Evolutionary conservation across 257 asterid species (phyloP).

Genomic region (Paraleonurus japonicus): DNA sequence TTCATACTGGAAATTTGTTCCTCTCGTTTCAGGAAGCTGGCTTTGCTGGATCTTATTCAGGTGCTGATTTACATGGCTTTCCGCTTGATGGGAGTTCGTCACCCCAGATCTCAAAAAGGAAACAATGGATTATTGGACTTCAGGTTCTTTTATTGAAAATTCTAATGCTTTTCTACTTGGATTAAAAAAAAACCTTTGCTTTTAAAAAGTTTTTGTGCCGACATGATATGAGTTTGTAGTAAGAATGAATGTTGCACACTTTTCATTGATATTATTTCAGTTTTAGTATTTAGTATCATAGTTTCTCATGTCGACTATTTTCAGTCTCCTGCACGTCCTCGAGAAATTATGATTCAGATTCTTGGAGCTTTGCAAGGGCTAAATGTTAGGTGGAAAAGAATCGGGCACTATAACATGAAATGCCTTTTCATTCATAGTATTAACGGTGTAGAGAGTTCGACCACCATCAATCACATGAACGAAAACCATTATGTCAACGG

Average conservation of each 20-base stretch:
- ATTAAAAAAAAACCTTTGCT: neutral
- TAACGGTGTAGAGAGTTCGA: conserved; percentile 28
- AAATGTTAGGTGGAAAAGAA: conserved; percentile 88
- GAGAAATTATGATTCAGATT: conserved; percentile 82
- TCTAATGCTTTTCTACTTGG: neutral
- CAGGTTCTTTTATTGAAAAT: conserved; percentile 48
- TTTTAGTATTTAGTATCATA: neutral
- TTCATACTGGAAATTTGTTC: conserved; percentile 12
- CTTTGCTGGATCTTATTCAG: conserved; percentile 42
- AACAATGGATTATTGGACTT: conserved; percentile 84
- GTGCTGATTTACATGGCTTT: conserved; percentile 38
- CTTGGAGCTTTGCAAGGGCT: conserved; percentile 74
- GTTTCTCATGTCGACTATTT: conserved; percentile 22
- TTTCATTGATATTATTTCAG: neutral
- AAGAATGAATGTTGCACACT: conserved; percentile 8
- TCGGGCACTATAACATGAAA: conserved; percentile 86
- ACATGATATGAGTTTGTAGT: neutral
- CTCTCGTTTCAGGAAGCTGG: conserved; percentile 53
- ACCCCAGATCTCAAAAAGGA: conserved; percentile 49
- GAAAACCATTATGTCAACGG: conserved; percentile 44
- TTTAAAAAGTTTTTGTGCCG: neutral
- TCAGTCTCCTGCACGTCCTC: conserved; percentile 86
- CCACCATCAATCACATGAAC: conserved; percentile 33
- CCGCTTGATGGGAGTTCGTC: conserved; percentile 38
- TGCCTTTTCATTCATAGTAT: conserved; percentile 56